These are phyloP conservation scores for Ceratonia siliqua DNA, from an alignment of 306 rosid species.

Conservation along the genomic window DNA sequence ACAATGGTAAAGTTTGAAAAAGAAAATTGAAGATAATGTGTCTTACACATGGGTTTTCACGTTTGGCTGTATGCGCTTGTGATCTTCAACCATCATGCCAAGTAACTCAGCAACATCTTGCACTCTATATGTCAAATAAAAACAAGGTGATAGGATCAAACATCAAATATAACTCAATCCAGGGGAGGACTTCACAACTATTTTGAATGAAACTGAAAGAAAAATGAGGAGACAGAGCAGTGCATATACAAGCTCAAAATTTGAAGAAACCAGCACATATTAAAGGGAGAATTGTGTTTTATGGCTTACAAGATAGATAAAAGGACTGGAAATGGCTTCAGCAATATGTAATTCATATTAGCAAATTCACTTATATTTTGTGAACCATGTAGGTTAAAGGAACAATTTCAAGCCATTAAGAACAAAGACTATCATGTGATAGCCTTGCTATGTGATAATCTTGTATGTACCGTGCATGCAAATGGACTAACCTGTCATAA, in stretches of 20 bases:
- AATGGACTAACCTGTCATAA: conserved; percentile 78
- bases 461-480: not conserved
- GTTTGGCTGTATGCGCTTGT: conserved; percentile 92
- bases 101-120: conserved; percentile 99
- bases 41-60: conserved; percentile 86
- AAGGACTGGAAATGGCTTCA: not conserved
- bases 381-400: not conserved
- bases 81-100: conserved; percentile 94
- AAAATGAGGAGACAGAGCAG: conserved; percentile 5
- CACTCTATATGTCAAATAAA: conserved; percentile 55
- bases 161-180: conserved; percentile 8
- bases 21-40: not conserved
- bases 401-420: conserved; percentile 17
- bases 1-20: conserved; percentile 6
- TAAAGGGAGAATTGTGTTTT: conserved; percentile 21
- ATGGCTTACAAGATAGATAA: not conserved
- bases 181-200: conserved; percentile 13
- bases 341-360: not conserved
- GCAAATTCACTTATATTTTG: conserved; percentile 16
- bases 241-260: conserved; percentile 9
- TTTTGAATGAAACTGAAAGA: conserved; percentile 15
- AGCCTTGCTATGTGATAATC: not conserved
- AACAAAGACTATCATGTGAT: conserved; percentile 16
- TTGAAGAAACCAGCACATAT: conserved; percentile 7
- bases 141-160: conserved; percentile 25